These are phyloP conservation scores for Didymella lethalis DNA, from an alignment of 2,329 filamentous ascomycete genomes.

Conservation along the genomic window DNA sequence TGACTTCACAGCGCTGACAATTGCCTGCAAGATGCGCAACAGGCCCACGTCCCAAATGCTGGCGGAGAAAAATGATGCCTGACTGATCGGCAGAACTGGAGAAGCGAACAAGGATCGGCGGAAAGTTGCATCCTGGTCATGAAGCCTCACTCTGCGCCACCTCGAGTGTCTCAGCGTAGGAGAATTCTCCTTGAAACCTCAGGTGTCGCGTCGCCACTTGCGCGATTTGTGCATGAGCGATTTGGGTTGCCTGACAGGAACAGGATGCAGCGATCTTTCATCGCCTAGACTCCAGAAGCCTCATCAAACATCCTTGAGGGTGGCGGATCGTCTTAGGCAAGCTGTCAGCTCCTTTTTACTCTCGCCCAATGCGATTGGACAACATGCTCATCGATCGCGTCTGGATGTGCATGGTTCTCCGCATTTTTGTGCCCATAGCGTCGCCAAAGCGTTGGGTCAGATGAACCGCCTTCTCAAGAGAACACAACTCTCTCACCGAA, in stretches of 20 bases:
- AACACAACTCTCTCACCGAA: conserved; percentile 12
- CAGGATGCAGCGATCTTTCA: conserved; percentile 7
- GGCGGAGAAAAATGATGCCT: background rate
- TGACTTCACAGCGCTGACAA: background rate
- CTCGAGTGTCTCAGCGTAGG: background rate
- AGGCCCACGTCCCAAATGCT: background rate
- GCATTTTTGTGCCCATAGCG: conserved; percentile 23
- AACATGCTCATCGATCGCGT: background rate
- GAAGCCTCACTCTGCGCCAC: conserved; percentile 20
- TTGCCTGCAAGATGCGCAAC: background rate
- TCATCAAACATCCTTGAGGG: conserved; percentile 6
- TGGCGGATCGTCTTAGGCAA: conserved; percentile 10
- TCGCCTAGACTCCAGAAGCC: conserved; percentile 11
- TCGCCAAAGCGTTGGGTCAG: conserved; percentile 23
- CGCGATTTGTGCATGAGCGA: conserved; percentile 14
- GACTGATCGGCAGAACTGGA: conserved; percentile 8
- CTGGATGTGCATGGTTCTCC: conserved; percentile 16
- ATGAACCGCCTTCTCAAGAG: conserved; percentile 14
- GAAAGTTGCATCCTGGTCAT: background rate
- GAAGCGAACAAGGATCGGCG: conserved; percentile 10
- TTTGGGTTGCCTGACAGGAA: conserved; percentile 13
- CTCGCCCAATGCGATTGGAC: background rate
- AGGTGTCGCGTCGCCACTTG: conserved; percentile 5
- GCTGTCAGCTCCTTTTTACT: background rate
- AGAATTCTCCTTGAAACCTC: conserved; percentile 11